These are phyloP conservation scores for Paecilomyces fulvus DNA, from an alignment of 2,329 filamentous ascomycete species.

Conservation along the genomic window DNA sequence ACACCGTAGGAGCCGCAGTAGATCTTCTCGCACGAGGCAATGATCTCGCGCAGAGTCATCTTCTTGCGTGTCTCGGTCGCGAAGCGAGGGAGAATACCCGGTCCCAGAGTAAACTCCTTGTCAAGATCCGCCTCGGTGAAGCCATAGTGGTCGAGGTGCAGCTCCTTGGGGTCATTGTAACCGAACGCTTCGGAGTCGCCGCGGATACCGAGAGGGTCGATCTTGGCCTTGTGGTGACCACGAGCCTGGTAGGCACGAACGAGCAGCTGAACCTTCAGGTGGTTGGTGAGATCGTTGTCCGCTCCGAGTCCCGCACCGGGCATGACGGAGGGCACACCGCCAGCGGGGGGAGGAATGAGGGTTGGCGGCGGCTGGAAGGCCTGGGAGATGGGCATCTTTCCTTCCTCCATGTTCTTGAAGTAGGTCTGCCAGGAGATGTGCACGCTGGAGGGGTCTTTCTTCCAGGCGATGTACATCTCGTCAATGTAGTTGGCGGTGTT, in stretches of 20 bases:
- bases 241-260: slow-evolving; percentile 96
- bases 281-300: slow-evolving; percentile 81
- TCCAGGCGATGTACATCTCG: slow-evolving; percentile 99
- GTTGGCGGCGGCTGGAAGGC: slow-evolving; percentile 94
- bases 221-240: slow-evolving; percentile 96
- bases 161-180: slow-evolving; percentile 81
- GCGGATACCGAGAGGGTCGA: slow-evolving; percentile 90
- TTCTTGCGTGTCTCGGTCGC: slow-evolving; percentile 80
- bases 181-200: slow-evolving; percentile 76
- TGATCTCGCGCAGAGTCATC: slow-evolving; percentile 94
- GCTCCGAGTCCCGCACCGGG: slow-evolving; percentile 58
- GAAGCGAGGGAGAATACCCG: slow-evolving; percentile 91
- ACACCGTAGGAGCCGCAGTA: slow-evolving; percentile 97
- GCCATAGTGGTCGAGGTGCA: slow-evolving; percentile 86
- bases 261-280: slow-evolving; percentile 94
- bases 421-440: slow-evolving; percentile 99
- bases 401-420: slow-evolving; percentile 98
- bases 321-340: slow-evolving; percentile 65
- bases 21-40: slow-evolving; percentile 84
- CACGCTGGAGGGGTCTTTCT: slow-evolving; percentile 82
- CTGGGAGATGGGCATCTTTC: slow-evolving; percentile 94
- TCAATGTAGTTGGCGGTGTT: slow-evolving; percentile 99
- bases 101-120: slow-evolving; percentile 82
- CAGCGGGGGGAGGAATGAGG: slow-evolving; percentile 72
- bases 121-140: slow-evolving; percentile 93